phyloP scores from a whole-genome alignment of 2,329 filamentous ascomycete species.

The Aschersonia sp. region DNA sequence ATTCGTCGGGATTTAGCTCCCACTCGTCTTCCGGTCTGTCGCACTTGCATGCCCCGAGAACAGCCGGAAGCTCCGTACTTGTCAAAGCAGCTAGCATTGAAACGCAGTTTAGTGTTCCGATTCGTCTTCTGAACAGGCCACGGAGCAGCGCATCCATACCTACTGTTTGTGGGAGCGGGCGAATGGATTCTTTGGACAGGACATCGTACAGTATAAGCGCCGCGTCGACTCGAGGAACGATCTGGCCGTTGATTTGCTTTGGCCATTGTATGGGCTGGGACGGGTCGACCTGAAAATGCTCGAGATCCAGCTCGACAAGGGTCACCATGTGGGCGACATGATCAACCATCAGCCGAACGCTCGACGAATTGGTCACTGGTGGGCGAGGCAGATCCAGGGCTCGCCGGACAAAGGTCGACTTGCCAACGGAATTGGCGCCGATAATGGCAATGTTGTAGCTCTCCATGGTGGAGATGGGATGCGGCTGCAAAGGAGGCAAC shows the following conservation, averaged over 20 bases:
- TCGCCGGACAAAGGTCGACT: slow-evolving; percentile 52
- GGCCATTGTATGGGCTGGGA: slow-evolving; percentile 48
- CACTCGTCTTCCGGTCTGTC: slow-evolving; percentile 58
- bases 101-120: background rate
- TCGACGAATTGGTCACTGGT: slow-evolving; percentile 39
- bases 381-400: slow-evolving; percentile 39
- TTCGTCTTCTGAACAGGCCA: background rate
- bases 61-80: slow-evolving; percentile 57
- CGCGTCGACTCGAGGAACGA: slow-evolving; percentile 65
- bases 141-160: slow-evolving; percentile 34
- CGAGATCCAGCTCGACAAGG: slow-evolving; percentile 50
- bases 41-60: slow-evolving; percentile 82
- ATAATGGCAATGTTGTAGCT: slow-evolving; percentile 52
- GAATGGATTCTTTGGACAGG: slow-evolving; percentile 60
- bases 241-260: slow-evolving; percentile 52
- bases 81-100: slow-evolving; percentile 50
- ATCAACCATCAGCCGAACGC: slow-evolving; percentile 42
- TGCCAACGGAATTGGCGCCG: slow-evolving; percentile 50
- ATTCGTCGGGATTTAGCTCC: slow-evolving; percentile 53
- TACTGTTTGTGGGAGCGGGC: slow-evolving; percentile 58
- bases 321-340: slow-evolving; percentile 42
- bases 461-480: slow-evolving; percentile 31
- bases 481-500: slow-evolving; percentile 11
- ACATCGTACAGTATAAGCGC: slow-evolving; percentile 82
- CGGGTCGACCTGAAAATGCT: slow-evolving; percentile 46